Evolutionary conservation across 345 rosid species (phyloP), one percentile per base, ranked within the genome.

Genomic region (Melastoma malabathricum): DNA sequence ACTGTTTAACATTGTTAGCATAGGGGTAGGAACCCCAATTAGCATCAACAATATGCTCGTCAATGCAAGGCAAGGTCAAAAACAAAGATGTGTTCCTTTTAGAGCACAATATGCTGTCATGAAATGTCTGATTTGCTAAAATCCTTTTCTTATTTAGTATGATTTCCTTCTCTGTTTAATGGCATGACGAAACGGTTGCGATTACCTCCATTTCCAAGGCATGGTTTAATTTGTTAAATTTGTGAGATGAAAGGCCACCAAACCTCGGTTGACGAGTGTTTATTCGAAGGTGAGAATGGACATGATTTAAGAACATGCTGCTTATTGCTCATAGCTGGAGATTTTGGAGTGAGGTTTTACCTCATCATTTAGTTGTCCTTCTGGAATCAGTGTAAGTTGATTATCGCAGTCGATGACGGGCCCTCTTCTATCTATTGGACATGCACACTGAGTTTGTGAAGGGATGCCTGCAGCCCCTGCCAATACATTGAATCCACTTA

Each of bases 401-500:
- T 57, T 56, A 46, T 65, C 74, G 81, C 86, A 92, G 97, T 50
- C 87, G 66, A 73, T 92, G 49, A 86, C 66, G 53, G 95, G 90
- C 43, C 82, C 95, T 10, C 72, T 92, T 52, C 88, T 92, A 43
- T 92, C 95, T 25, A 55, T 48, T 27, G 45, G 74, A 48, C 97
- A 87, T 62, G 75, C 87, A 45, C 79, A 29, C 55, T 31, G 86
- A 25, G 95, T 84, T 13, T 50, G 70, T 52, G 89, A 92, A 70
- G 96, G 87, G 69, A 92, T 92, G 90, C 68, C 80, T 53, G 87
- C 87, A 49, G 73, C 76, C 53, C 97, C 97, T 0, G 75, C 84
- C 63, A 84, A 81, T 71, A 81, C 98, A 38, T 61, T 92, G 68
- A 87, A 92, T 78, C 90, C 94, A n/a, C 95, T 84, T 68, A 76